Conservation (phyloP, 805 yeast species). For the Gaillardinia entomophila region DNA sequence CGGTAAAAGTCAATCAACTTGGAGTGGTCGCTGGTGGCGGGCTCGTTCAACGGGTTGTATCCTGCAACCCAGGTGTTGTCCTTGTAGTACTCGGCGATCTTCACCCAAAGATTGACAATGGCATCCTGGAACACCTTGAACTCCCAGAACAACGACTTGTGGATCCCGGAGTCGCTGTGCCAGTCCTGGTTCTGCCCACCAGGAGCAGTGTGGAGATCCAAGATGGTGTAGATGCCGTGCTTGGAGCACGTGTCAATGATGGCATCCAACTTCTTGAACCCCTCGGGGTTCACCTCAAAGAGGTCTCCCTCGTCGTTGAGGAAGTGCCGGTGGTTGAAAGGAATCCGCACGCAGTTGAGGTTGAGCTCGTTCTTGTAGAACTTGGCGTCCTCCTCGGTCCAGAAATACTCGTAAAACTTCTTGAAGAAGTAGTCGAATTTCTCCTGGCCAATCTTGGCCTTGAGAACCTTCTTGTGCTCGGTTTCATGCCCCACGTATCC, state of each 20-base stretch:
- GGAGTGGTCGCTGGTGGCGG: conserved; percentile 39
- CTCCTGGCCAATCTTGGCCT: conserved; percentile 38
- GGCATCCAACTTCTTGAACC: conserved; percentile 40
- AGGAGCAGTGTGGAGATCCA: conserved; percentile 46
- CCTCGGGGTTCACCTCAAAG: conserved; percentile 36
- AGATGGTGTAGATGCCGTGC: conserved; percentile 42
- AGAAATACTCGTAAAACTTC: conserved; percentile 48
- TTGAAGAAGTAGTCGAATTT: conserved; percentile 46
- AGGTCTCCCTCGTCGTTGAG: conserved; percentile 41
- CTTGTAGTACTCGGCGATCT: conserved; percentile 40
- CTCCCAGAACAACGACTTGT: conserved; percentile 45
- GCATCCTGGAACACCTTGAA: conserved; percentile 44
- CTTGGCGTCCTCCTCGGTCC: conserved; percentile 46
- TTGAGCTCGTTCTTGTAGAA: conserved; percentile 35
- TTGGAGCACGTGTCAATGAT: conserved; percentile 39
- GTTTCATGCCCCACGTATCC: conserved; percentile 52
- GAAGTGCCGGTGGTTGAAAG: conserved; percentile 49
- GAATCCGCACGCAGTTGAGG: conserved; percentile 44
- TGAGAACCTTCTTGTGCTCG: conserved; percentile 40
- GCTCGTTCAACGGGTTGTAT: conserved; percentile 51
- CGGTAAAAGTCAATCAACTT: conserved; percentile 35
- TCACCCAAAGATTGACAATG: conserved; percentile 39
- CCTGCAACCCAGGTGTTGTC: conserved; percentile 48
- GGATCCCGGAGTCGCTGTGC: conserved; percentile 45
- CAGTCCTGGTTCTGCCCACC: conserved; percentile 55